Percentiles rank a stretch among this genome's conserved stretches.
Conservation (phyloP, 495 filamentous ascomycete genomes). For the Neurospora sp. region DNA sequence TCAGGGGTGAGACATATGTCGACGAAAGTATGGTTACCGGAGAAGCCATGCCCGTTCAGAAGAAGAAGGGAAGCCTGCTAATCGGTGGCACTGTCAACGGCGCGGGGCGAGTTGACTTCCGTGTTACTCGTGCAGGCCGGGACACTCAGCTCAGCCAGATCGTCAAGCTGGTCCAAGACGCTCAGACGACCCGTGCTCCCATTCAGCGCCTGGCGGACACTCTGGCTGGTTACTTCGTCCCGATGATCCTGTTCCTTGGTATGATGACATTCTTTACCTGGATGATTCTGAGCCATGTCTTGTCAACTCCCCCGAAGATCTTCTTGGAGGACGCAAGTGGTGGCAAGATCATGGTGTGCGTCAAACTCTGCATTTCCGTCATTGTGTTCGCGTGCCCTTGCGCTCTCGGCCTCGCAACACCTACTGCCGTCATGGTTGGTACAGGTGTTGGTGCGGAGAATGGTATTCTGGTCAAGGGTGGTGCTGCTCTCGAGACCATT, state of each 20-base stretch:
- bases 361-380: constrained; percentile 96
- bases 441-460: constrained; percentile 95
- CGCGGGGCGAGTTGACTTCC: constrained; percentile 81
- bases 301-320: constrained; percentile 73
- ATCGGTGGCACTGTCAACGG: constrained; percentile 98
- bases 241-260: constrained; percentile 75
- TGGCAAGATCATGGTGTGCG: constrained; percentile 88
- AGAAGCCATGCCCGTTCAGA: constrained; percentile 87
- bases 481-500: constrained; percentile 82
- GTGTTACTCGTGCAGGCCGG: constrained; percentile 82
- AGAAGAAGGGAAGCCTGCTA: constrained; percentile 64
- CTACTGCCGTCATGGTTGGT: constrained; percentile 97
- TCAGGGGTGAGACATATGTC: constrained; percentile 82
- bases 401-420: constrained; percentile 85
- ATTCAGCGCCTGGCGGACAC: constrained; percentile 91
- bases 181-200: constrained; percentile 86
- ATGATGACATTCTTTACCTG: constrained; percentile 78
- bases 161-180: constrained; percentile 91
- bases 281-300: constrained; percentile 88
- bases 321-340: constrained; percentile 75
- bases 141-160: constrained; percentile 98
- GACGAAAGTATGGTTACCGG: constrained; percentile 99
- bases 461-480: constrained; percentile 94
- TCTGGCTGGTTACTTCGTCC: constrained; percentile 91
- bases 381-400: constrained; percentile 98